Evolutionary conservation across 495 filamentous ascomycete genomes (phyloP).

Genomic region (Tuber brumale): DNA sequence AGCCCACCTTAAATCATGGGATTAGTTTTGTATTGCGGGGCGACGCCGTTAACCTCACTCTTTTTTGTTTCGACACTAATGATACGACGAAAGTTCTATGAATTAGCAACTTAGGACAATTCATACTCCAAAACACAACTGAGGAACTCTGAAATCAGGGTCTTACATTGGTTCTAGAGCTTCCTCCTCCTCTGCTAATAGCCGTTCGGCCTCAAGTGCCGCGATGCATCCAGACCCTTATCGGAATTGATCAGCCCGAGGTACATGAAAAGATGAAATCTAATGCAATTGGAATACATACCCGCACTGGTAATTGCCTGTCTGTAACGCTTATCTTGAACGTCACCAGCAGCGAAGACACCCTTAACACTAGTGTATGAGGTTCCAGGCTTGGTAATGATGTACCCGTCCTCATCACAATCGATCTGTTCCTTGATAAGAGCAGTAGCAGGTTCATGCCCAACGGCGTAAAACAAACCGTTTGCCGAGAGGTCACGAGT

Average conservation of each 20-base stretch:
- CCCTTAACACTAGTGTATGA: constrained; percentile 82
- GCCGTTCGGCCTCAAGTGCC: constrained; percentile 91
- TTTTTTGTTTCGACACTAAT: constrained; percentile 47
- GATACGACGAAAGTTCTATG: constrained; percentile 19
- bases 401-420: constrained; percentile 77
- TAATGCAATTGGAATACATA: constrained; percentile 46
- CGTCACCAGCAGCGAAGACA: constrained; percentile 94
- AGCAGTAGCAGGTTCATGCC: constrained; percentile 85
- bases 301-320: constrained; percentile 97
- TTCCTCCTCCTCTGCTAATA: constrained; percentile 60
- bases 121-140: constrained; percentile 24
- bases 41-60: constrained; percentile 46
- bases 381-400: constrained; percentile 81
- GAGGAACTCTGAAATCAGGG: neutral
- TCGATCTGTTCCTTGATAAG: constrained; percentile 83
- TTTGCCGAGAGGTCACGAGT: constrained; percentile 77
- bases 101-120: constrained; percentile 26
- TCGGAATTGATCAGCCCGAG: constrained; percentile 42
- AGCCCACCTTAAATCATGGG: constrained; percentile 36
- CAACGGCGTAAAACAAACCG: constrained; percentile 95
- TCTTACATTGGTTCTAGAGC: constrained; percentile 36
- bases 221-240: constrained; percentile 88
- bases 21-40: constrained; percentile 39
- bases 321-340: constrained; percentile 96
- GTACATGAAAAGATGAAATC: neutral